A percentile compares a stretch with the other conserved stretches of the same genome.
Evolutionary conservation across 2,329 filamentous ascomycete species (phyloP).

Genomic region (Alternaria longipes): DNA sequence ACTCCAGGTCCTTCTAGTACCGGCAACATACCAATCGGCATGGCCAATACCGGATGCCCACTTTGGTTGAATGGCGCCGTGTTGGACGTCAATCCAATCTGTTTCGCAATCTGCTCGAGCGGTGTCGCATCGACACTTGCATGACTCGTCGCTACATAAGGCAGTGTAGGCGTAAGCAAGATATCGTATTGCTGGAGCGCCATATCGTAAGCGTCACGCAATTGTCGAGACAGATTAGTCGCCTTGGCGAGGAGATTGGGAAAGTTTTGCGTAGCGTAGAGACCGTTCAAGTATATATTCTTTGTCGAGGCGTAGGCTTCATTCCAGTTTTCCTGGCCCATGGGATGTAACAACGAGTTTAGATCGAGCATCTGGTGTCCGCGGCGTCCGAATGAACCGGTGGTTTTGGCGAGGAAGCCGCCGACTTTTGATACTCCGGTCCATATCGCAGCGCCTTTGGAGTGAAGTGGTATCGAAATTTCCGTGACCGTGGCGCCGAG

Average conservation of each 20-base stretch:
- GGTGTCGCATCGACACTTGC: constrained; percentile 52
- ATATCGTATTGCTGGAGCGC: constrained; percentile 56
- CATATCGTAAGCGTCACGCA: constrained; percentile 59
- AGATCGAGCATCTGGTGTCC: constrained; percentile 62
- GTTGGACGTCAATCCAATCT: constrained; percentile 65
- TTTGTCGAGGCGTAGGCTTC: constrained; percentile 62
- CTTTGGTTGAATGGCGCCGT: constrained; percentile 67
- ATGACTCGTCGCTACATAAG: constrained; percentile 58
- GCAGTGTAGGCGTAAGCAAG: constrained; percentile 61
- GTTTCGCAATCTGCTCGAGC: constrained; percentile 59
- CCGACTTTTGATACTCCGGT: constrained; percentile 56
- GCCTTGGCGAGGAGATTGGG: not conserved
- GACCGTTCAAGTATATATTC: constrained; percentile 64
- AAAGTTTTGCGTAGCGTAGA: constrained; percentile 53
- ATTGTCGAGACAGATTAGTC: constrained; percentile 56
- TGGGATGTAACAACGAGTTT: constrained; percentile 59
- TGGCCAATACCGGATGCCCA: constrained; percentile 64
- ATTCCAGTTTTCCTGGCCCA: constrained; percentile 60
- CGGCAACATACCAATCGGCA: constrained; percentile 61
- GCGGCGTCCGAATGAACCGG: constrained; percentile 54
- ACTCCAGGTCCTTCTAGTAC: constrained; percentile 51
- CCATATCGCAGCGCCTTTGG: constrained; percentile 61
- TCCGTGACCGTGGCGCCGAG: constrained; percentile 62
- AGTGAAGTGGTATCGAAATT: constrained; percentile 61
- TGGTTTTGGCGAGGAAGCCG: constrained; percentile 56